A percentile compares a stretch with the other conserved stretches of the same genome.
Conservation (phyloP, 2,329 filamentous ascomycete genomes). For the Ceratocystis ficicola region DNA sequence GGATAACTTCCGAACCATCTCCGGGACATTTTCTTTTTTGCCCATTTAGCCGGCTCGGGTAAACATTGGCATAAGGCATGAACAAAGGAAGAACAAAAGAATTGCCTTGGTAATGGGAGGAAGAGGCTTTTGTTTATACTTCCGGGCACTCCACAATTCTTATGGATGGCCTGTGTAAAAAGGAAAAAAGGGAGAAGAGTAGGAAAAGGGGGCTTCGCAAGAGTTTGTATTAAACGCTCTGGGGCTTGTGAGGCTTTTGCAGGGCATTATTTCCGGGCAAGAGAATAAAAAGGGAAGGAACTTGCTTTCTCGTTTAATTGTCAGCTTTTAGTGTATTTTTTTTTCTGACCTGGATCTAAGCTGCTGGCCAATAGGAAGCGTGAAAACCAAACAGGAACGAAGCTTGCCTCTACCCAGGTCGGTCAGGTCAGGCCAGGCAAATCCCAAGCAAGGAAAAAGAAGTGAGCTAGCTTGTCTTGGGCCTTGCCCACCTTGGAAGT, state of each 20-base stretch:
- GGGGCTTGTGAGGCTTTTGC: no score
- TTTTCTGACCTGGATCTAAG: neutral
- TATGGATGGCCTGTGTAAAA: neutral
- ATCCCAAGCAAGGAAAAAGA: no score
- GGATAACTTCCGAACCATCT: slow-evolving; percentile 14
- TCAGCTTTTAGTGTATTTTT: neutral
- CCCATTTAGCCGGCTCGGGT: neutral
- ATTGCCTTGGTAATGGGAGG: no score
- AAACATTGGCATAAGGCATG: slow-evolving; percentile 1
- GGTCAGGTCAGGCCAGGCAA: no score
- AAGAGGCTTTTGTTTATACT: no score
- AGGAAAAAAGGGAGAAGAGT: neutral
- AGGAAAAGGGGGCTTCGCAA: neutral
- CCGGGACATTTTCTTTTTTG: slow-evolving; percentile 2
- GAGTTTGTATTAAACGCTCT: no score
- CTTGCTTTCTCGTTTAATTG: neutral
- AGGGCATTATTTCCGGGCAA: neutral
- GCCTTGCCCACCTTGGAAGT: neutral
- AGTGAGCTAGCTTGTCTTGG: neutral
- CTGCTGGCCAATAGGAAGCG: neutral
- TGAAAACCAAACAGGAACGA: neutral
- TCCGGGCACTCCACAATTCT: neutral
- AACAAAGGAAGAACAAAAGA: neutral
- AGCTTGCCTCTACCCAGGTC: neutral
- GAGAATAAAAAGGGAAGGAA: neutral